These are phyloP conservation scores for Blastocystis hominis DNA, from an alignment of 352 stramenopile species.

Conservation along the genomic window DNA sequence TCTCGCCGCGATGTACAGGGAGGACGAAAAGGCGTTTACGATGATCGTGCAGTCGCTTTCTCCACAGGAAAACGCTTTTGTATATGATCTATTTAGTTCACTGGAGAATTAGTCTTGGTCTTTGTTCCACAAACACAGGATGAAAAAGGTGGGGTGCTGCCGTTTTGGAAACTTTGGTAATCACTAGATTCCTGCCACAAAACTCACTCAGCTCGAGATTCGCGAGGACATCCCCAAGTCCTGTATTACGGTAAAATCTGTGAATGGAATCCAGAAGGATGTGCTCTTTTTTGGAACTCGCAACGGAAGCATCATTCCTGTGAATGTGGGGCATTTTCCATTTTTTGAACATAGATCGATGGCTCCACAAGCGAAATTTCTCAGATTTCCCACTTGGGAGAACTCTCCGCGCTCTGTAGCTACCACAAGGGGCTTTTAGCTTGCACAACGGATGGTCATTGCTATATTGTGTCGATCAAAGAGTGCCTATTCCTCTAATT, in stretches of 20 bases:
- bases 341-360: neutral
- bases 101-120: neutral
- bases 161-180: neutral
- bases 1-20: neutral
- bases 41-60: slow-evolving; percentile 15
- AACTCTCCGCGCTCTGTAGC: neutral
- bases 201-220: neutral
- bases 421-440: neutral
- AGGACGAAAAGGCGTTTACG: neutral
- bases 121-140: neutral
- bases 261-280: neutral
- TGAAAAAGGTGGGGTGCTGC: neutral
- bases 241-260: neutral
- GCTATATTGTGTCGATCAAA: neutral
- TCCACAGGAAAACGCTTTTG: neutral
- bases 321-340: neutral
- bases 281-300: neutral
- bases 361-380: neutral
- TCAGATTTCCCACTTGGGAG: neutral
- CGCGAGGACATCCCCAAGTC: neutral
- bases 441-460: neutral
- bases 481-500: neutral
- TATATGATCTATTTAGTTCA: neutral
- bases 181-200: slow-evolving; percentile 14
- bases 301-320: neutral